These are phyloP conservation scores for Pythium aristosporum DNA, from an alignment of 352 stramenopile genomes.

Conservation along the genomic window DNA sequence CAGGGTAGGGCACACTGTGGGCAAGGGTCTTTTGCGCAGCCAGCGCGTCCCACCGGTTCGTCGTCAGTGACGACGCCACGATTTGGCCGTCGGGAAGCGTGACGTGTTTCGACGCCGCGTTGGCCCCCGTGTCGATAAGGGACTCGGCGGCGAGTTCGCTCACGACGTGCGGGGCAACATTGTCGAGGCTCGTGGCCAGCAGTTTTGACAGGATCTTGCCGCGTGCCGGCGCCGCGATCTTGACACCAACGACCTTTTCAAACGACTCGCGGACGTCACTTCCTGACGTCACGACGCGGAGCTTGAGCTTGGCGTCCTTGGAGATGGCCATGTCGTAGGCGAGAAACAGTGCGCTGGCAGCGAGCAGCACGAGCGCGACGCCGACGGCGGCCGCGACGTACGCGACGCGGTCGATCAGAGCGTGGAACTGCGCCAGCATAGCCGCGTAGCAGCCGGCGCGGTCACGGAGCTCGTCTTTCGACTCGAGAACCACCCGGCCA, in stretches of 20 bases:
- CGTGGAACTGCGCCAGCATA: constrained; percentile 62
- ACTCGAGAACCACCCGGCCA: constrained; percentile 43
- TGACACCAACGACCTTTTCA: constrained; percentile 67
- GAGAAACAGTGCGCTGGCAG: constrained; percentile 47
- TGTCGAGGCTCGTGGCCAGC: constrained; percentile 53
- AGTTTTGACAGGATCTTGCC: constrained; percentile 69
- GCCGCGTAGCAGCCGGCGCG: constrained; percentile 47
- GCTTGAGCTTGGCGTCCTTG: constrained; percentile 68
- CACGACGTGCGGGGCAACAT: constrained; percentile 45
- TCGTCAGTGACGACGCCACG: constrained; percentile 20
- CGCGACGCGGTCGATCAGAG: constrained; percentile 37
- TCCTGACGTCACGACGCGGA: constrained; percentile 41
- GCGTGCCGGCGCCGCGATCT: constrained; percentile 62
- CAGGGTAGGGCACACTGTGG: constrained; percentile 56
- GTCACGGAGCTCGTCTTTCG: constrained; percentile 44
- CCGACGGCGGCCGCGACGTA: constrained; percentile 36
- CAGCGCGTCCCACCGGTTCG: constrained; percentile 4
- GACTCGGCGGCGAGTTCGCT: constrained; percentile 38
- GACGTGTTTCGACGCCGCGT: not conserved
- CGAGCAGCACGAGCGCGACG: constrained; percentile 42
- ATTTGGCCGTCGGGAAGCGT: constrained; percentile 17
- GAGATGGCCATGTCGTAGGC: constrained; percentile 59
- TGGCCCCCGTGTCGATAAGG: not conserved
- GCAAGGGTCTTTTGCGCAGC: constrained; percentile 9
- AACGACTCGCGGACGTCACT: constrained; percentile 49